These are phyloP conservation scores for Fraxinus ornus DNA, from an alignment of 305 asterid genomes.

Conservation along the genomic window DNA sequence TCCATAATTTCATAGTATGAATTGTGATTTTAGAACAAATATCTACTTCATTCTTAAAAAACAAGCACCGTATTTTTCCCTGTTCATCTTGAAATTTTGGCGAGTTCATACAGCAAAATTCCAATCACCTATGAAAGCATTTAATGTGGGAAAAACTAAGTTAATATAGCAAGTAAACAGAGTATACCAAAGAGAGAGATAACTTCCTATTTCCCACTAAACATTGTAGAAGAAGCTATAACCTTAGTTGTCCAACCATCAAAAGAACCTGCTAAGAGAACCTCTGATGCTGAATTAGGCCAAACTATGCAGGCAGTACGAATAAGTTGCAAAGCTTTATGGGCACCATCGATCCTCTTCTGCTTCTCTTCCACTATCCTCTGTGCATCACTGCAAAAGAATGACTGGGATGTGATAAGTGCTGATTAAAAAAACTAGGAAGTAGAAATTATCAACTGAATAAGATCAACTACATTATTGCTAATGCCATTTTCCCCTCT, in stretches of 20 bases:
- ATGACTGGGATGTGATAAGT: slow-evolving; percentile 1
- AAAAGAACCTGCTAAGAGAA: slow-evolving; percentile 75
- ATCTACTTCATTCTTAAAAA: background rate
- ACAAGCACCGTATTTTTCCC: background rate
- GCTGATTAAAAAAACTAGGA: background rate
- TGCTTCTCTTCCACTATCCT: slow-evolving; percentile 56
- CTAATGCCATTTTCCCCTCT: slow-evolving; percentile 81
- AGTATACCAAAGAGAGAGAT: background rate
- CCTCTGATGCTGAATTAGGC: slow-evolving; percentile 81
- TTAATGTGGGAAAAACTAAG: background rate
- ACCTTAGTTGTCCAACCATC: slow-evolving; percentile 99
- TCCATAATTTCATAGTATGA: background rate
- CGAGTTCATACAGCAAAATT: background rate
- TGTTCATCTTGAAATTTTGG: background rate
- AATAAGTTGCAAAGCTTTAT: slow-evolving; percentile 62
- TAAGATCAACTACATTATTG: slow-evolving; percentile 46
- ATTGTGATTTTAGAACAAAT: background rate
- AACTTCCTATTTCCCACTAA: background rate
- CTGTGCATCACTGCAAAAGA: slow-evolving; percentile 58
- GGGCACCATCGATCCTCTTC: slow-evolving; percentile 51
- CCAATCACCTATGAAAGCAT: background rate
- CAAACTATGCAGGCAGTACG: slow-evolving; percentile 56
- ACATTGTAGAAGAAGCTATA: slow-evolving; percentile 15
- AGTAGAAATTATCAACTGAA: slow-evolving; percentile 15
- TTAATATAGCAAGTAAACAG: background rate